Conservation (phyloP, 1,284 basidiomycete species). For the Pseudozyma pruni region DNA sequence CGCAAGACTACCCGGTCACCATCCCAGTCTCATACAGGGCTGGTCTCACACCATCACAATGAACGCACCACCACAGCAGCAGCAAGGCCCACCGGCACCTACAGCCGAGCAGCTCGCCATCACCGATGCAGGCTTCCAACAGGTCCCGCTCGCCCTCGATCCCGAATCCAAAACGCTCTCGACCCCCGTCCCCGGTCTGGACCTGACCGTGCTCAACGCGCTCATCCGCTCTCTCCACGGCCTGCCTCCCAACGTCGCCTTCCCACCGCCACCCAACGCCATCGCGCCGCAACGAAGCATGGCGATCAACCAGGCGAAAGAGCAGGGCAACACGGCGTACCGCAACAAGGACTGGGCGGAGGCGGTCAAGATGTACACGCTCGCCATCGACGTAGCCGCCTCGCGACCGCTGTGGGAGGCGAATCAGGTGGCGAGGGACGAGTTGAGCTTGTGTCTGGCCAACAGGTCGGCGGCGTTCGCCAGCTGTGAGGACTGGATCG, state of each 20-base stretch:
- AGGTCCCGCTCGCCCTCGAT: slow-evolving; percentile 52
- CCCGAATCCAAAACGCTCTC: slow-evolving; percentile 32
- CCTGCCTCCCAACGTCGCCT: slow-evolving; percentile 61
- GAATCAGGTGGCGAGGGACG: slow-evolving; percentile 83
- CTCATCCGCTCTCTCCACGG: slow-evolving; percentile 59
- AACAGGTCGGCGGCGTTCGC: slow-evolving; percentile 89
- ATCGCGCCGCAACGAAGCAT: slow-evolving; percentile 61
- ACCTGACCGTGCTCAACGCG: slow-evolving; percentile 65
- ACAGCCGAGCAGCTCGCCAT: slow-evolving; percentile 61
- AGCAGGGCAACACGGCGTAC: slow-evolving; percentile 63
- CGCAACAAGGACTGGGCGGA: slow-evolving; percentile 72
- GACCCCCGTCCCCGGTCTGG: slow-evolving; percentile 49
- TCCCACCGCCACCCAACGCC: slow-evolving; percentile 66
- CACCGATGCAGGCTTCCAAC: slow-evolving; percentile 54
- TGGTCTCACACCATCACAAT: slow-evolving; percentile 1
- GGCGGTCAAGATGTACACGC: slow-evolving; percentile 84
- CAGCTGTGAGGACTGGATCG: slow-evolving; percentile 79
- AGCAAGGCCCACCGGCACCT: slow-evolving; percentile 54
- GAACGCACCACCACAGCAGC: slow-evolving; percentile 41
- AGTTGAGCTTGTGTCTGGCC: slow-evolving; percentile 85
- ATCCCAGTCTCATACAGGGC: too few species aligned
- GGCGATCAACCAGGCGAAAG: slow-evolving; percentile 63
- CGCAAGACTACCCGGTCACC: too few species aligned
- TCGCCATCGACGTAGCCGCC: slow-evolving; percentile 82
- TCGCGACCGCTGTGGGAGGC: slow-evolving; percentile 91